Evolutionary conservation across 2,329 filamentous ascomycete genomes (phyloP).

Genomic region (Colletotrichum sp.): DNA sequence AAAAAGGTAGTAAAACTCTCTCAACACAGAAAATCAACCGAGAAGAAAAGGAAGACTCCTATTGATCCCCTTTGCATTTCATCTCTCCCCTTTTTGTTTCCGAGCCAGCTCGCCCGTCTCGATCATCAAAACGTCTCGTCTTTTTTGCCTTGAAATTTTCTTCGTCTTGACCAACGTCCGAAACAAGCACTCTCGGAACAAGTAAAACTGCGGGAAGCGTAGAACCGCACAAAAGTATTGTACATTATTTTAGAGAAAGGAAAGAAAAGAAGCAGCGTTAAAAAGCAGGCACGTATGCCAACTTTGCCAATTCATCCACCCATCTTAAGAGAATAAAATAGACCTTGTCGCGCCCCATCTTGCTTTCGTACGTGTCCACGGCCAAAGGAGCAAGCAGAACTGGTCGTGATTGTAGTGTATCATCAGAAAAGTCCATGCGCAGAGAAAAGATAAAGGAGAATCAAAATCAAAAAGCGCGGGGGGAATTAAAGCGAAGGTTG

Average conservation of each 20-base stretch:
- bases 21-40: not conserved
- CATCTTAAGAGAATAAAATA: not conserved
- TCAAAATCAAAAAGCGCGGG: not conserved
- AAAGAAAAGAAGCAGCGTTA: not conserved
- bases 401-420: conserved; percentile 13
- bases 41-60: not conserved
- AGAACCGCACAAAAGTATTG: conserved; percentile 10
- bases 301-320: not conserved
- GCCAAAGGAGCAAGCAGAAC: not conserved
- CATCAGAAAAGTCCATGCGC: conserved; percentile 8
- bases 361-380: not conserved
- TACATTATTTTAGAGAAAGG: conserved; percentile 21
- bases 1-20: not conserved
- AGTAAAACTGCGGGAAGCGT: not conserved
- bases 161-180: not conserved
- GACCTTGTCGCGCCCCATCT: not conserved
- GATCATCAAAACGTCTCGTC: conserved; percentile 8
- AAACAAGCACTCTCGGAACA: not conserved
- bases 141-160: not conserved
- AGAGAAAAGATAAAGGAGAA: not conserved
- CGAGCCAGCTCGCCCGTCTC: not conserved
- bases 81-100: not conserved
- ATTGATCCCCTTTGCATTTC: not conserved
- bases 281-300: not conserved
- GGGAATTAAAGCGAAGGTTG: conserved; percentile 10